Base-by-base conservation (phyloP, 208 protist species). In the Leishmania aethiopica region DNA sequence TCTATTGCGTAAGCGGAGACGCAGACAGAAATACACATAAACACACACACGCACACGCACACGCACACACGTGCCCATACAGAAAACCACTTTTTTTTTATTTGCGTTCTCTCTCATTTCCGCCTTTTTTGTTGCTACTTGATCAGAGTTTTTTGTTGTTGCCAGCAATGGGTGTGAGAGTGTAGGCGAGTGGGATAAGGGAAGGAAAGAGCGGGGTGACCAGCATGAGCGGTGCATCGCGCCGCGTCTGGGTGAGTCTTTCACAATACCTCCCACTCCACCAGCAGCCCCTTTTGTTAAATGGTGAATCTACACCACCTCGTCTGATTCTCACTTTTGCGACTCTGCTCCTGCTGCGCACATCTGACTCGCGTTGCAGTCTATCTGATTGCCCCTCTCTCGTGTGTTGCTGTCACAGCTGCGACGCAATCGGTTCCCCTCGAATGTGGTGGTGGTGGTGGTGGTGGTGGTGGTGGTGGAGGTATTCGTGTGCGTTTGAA, bases 281-380 rank as follows among this genome's bases (percentile, higher is more conserved):
- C 37, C 13, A 47, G 13, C 13, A 45, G 10, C 37, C 17, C 45
- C 28, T 62, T 45, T 55, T 55, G 40, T 62, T 28, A 37, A 55
- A 60, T 13, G 49, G 45, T 25, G 49, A 49, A 19, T 73, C 49
- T 60, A 35, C 32, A 13, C 22, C 22, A 28, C n/a, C 19, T 40
- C 47, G 28, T 60, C n/a, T 25, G 42, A 51, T 76, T 28, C 47
- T 59, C 72, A 22, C 49, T 37, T 32, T 40, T 40, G 0, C 59
- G 45, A n/a, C 32, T 42, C 49, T 76, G n/a, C 72, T 60, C 7
- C 72, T 76, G 72, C 72, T 76, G 42, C n/a, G 42, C 42, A 7
- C 13, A 73, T 49, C 69, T n/a, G 25, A 25, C 37, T 35, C 4
- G 66, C 6, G 66, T n/a, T 75, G 70, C 42, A 49, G 70, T 75